Percentiles rank a stretch among this genome's conserved stretches.
Conservation (phyloP, 192 early-diverging fungal species). For the Mortierella antarctica region DNA sequence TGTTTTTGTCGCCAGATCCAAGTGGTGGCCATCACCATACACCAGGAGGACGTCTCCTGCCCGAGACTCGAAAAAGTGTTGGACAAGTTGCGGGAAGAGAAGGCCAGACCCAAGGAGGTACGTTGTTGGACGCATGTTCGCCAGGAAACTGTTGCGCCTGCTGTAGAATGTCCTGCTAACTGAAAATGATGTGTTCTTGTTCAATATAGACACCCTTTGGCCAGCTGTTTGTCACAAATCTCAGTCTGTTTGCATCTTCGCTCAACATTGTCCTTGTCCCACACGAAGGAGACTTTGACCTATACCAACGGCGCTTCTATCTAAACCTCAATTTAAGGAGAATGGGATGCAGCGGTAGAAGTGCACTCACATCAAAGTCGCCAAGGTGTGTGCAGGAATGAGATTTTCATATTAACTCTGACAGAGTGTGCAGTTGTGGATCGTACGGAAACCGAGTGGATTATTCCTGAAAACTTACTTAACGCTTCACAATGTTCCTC, state of each 20-base stretch:
- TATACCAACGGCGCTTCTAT: slow-evolving; percentile 55
- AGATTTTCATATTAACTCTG: not conserved
- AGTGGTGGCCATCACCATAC: slow-evolving; percentile 24
- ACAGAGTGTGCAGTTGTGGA: not conserved
- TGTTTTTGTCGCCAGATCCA: slow-evolving; percentile 13
- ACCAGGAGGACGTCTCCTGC: slow-evolving; percentile 35
- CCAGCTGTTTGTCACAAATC: slow-evolving; percentile 60
- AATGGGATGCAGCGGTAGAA: slow-evolving; percentile 63
- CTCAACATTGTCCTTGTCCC: slow-evolving; percentile 63
- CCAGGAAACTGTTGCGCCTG: not conserved
- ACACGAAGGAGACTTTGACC: slow-evolving; percentile 59
- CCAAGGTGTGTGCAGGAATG: slow-evolving; percentile 46
- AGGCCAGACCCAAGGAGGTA: slow-evolving; percentile 44
- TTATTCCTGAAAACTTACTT: not conserved
- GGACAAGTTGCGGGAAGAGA: slow-evolving; percentile 27
- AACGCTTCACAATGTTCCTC: not conserved
- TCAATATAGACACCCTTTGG: slow-evolving; percentile 56
- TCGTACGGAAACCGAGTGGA: not conserved
- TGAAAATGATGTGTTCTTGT: not conserved
- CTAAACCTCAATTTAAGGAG: slow-evolving; percentile 63
- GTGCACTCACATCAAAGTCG: slow-evolving; percentile 58
- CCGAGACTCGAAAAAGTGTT: slow-evolving; percentile 44
- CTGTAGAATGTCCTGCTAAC: not conserved
- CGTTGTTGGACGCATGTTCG: not conserved
- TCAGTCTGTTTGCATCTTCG: slow-evolving; percentile 56